A percentile compares a stretch with the other conserved stretches of the same genome.
Conservation (phyloP, 192 early-diverging fungal species). For the Obelidium mucronatum region DNA sequence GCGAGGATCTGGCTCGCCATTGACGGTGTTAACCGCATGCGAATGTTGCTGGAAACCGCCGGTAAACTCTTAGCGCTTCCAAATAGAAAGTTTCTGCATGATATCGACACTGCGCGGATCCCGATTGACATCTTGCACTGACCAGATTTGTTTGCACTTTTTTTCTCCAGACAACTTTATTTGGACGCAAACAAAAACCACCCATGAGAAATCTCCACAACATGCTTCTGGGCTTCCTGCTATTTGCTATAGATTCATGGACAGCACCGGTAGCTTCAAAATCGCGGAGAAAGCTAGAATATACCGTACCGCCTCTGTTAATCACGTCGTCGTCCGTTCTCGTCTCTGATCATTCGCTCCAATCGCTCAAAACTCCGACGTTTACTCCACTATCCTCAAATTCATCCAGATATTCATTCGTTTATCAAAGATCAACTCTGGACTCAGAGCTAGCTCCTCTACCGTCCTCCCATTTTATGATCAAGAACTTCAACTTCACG, state of each 20-base stretch:
- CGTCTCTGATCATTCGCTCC: background rate
- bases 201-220: background rate
- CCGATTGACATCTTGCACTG: background rate
- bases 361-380: background rate
- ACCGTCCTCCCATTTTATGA: background rate
- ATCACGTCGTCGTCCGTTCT: background rate
- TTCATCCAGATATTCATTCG: background rate
- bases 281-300: background rate
- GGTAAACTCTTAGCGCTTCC: background rate
- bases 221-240: too few species aligned
- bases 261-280: background rate
- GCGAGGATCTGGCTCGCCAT: background rate
- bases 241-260: too few species aligned
- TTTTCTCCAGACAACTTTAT: background rate
- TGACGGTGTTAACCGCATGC: background rate
- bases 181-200: background rate
- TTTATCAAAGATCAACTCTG: background rate
- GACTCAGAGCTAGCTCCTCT: background rate
- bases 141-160: background rate
- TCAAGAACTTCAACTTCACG: background rate
- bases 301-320: background rate
- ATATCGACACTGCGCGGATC: background rate
- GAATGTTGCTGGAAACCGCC: background rate
- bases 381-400: background rate
- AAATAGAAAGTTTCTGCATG: too few species aligned